Evolutionary conservation across 257 asterid genomes (phyloP), one percentile per base, ranked within the genome.

Genomic region (Ocimum tenuiflorum): DNA sequence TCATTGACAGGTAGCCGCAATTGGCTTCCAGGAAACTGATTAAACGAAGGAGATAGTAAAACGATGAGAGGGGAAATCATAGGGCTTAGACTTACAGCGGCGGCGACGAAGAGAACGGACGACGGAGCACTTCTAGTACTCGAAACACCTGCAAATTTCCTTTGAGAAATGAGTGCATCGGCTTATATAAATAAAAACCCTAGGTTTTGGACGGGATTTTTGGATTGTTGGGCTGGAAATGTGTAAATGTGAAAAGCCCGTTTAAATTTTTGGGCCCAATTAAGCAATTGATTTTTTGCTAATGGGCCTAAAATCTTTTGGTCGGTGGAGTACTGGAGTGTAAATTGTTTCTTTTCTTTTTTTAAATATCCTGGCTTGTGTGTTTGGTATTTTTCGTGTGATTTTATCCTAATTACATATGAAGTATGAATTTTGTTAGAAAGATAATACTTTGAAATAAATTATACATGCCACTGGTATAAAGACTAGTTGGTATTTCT

Each of bases 51-150:
- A 35, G 8, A 33, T 5, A 14, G 18, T 0, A 53, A 36, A 31
- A 36, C 8, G 22, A 43, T 2, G 24, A 7, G 20, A 35, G 9
- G 2, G 22, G 7, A 52, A 12, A 41, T 11, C 33, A 8, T 12
- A 24, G 62, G 31, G 45, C 22, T 60, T 10, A 8, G 57, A 65
- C 77, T 73, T 78, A 70, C 79, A 60, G 55, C 61, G 65, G 65
- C 41, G 65, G 31, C 39, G 73, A 65, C 12, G 49, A 43, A 65
- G 69, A 7, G 63, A 46, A 31, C 27, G 35, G 14, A 17, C 42
- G 46, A 50, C 60, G 61, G 63, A 43, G 81, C 62, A 53, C 57
- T 60, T 18, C 36, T 1, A 29, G 47, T 55, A 36, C 66, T 29
- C 46, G n/a, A n/a, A 0, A 15, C 70, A 20, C 51, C 72, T 7